These are phyloP conservation scores for Gracilaria vermiculophylla DNA, from an alignment of 23 red algal genomes.

Conservation along the genomic window DNA sequence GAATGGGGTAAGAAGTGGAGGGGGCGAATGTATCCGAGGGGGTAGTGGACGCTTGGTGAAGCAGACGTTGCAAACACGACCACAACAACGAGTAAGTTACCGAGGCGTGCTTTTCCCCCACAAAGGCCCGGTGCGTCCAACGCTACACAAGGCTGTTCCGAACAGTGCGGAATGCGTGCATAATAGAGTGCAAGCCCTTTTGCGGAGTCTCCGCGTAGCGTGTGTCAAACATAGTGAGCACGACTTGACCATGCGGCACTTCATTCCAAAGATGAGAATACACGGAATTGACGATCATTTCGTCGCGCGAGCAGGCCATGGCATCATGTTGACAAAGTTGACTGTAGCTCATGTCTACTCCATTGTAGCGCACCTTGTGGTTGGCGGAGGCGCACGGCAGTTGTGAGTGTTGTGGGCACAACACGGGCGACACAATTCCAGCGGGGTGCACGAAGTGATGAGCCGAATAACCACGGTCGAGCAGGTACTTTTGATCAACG, in stretches of 20 bases:
- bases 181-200: neutral
- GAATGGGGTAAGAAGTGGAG: neutral
- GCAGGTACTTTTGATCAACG: slow-evolving; percentile 2
- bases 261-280: slow-evolving; percentile 11
- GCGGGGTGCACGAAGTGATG: neutral
- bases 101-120: too few relatives aligned
- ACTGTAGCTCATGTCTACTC: slow-evolving; percentile 12
- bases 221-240: slow-evolving; percentile 18
- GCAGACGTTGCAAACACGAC: neutral
- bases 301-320: neutral
- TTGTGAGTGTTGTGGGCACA: neutral
- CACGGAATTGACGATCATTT: slow-evolving; percentile 2
- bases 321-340: neutral
- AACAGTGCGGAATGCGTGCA: neutral
- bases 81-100: too few relatives aligned
- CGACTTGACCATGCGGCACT: neutral
- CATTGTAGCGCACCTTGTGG: slow-evolving; percentile 11
- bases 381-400: neutral
- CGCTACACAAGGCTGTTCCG: neutral
- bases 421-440: neutral
- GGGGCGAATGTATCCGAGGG: too few relatives aligned
- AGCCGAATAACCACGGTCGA: neutral
- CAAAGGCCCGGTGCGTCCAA: too few relatives aligned
- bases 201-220: neutral
- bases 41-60: neutral